Conservation (phyloP, 805 yeast species). For the Cyberlindnera euphorbiae region DNA sequence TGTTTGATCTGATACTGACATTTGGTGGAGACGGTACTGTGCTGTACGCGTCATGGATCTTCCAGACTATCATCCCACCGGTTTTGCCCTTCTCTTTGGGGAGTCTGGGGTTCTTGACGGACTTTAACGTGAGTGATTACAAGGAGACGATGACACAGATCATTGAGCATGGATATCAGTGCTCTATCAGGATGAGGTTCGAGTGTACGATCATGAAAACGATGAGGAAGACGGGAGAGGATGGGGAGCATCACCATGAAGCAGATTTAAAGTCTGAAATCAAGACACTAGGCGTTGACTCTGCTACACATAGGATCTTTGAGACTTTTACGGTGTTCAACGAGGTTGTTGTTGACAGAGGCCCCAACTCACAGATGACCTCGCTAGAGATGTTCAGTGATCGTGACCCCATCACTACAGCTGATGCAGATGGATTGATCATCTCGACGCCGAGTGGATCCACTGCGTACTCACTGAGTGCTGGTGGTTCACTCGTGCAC, state of each 20-base stretch:
- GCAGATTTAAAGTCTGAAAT: constrained; percentile 26
- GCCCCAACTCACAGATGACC: constrained; percentile 49
- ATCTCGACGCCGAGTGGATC: constrained; percentile 67
- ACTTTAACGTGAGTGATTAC: constrained; percentile 43
- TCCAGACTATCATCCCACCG: constrained; percentile 59
- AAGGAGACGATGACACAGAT: constrained; percentile 32
- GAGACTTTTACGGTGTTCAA: constrained; percentile 40
- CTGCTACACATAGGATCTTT: constrained; percentile 28
- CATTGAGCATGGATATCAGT: constrained; percentile 39
- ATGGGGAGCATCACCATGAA: no score
- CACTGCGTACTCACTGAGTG: constrained; percentile 49
- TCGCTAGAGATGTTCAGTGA: constrained; percentile 46
- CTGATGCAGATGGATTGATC: constrained; percentile 63
- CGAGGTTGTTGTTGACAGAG: constrained; percentile 48
- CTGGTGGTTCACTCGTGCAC: constrained; percentile 52
- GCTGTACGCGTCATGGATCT: constrained; percentile 56
- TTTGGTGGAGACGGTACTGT: constrained; percentile 76
- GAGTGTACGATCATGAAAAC: constrained; percentile 45
- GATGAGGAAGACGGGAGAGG: no score
- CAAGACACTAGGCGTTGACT: constrained; percentile 14
- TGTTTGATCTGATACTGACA: constrained; percentile 54
- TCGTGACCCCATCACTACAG: constrained; percentile 47
- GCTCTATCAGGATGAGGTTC: constrained; percentile 45
- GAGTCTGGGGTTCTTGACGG: constrained; percentile 56
- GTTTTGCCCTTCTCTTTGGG: constrained; percentile 62